phyloP scores from a whole-genome alignment of 1,284 basidiomycete species.

The Ceratobasidium sp. region DNA sequence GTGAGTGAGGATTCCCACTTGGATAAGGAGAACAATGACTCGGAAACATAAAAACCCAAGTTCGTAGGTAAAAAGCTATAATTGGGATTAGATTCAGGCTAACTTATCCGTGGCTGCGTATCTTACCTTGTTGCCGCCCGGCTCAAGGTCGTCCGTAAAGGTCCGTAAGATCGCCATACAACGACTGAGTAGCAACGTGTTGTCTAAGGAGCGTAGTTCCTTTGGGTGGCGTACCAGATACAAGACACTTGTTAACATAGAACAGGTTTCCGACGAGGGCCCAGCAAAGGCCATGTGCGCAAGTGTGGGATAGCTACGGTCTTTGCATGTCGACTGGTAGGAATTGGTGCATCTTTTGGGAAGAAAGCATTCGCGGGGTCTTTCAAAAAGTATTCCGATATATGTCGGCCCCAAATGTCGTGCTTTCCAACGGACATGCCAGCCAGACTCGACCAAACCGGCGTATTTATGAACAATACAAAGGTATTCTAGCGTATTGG shows the following conservation, averaged over 20 bases:
- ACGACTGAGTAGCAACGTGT: slow-evolving; percentile 11
- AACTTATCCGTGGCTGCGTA: neutral
- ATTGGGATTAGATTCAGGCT: neutral
- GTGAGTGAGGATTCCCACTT: slow-evolving; percentile 17
- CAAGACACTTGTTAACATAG: neutral
- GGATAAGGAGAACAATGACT: slow-evolving; percentile 18
- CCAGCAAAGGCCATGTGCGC: neutral
- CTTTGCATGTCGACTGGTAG: neutral
- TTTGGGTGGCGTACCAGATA: slow-evolving; percentile 9
- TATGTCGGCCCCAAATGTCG: neutral
- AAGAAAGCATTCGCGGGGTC: slow-evolving; percentile 21
- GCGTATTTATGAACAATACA: too few species aligned
- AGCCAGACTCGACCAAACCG: too few species aligned
- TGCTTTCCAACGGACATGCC: neutral
- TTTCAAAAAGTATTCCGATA: slow-evolving; percentile 18
- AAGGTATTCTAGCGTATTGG: too few species aligned
- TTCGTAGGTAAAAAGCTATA: slow-evolving; percentile 24
- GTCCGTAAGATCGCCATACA: slow-evolving; percentile 13
- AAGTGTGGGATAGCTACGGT: neutral
- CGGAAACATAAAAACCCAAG: slow-evolving; percentile 19
- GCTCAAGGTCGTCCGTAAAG: neutral
- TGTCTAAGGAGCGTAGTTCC: slow-evolving; percentile 6
- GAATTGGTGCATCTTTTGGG: neutral
- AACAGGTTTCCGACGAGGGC: neutral
- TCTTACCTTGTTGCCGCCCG: neutral